phyloP scores from a whole-genome alignment of 2,329 filamentous ascomycete species.

The Aureobasidium sp. region DNA sequence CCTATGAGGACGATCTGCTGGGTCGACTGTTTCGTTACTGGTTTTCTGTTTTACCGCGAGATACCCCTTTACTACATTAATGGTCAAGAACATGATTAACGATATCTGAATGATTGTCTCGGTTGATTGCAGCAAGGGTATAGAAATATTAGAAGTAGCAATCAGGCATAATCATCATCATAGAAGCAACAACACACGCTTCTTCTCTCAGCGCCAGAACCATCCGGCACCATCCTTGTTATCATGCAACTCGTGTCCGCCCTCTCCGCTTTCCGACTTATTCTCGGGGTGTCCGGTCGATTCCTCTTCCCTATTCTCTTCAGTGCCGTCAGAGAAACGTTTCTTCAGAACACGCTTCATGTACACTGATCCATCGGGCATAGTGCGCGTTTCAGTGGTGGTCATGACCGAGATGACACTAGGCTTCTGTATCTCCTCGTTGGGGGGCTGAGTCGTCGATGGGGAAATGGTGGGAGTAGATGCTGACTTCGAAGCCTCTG shows the following conservation, averaged over 20 bases:
- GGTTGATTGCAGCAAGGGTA: neutral
- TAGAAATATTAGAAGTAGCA: neutral
- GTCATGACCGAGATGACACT: slow-evolving; percentile 47
- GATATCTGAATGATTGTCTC: neutral
- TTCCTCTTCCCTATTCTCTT: slow-evolving; percentile 48
- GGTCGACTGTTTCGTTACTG: too few species aligned
- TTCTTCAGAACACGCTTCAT: slow-evolving; percentile 50
- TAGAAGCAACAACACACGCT: neutral
- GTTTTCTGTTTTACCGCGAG: neutral
- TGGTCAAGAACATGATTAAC: neutral
- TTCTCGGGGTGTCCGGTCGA: slow-evolving; percentile 29
- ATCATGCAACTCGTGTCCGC: neutral
- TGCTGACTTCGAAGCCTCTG: slow-evolving; percentile 11
- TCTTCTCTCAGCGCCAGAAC: neutral
- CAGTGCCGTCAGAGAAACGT: slow-evolving; percentile 50
- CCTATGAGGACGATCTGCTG: neutral
- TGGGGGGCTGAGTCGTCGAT: neutral
- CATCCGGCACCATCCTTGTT: slow-evolving; percentile 3
- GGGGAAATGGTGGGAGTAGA: neutral
- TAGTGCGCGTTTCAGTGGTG: slow-evolving; percentile 45
- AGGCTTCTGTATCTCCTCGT: neutral
- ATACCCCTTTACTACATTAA: neutral
- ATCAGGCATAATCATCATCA: neutral
- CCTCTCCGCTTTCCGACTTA: neutral
- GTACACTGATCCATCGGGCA: slow-evolving; percentile 49